These are phyloP conservation scores for Rhodotorula paludigena DNA, from an alignment of 768 basidiomycete species.

Conservation along the genomic window DNA sequence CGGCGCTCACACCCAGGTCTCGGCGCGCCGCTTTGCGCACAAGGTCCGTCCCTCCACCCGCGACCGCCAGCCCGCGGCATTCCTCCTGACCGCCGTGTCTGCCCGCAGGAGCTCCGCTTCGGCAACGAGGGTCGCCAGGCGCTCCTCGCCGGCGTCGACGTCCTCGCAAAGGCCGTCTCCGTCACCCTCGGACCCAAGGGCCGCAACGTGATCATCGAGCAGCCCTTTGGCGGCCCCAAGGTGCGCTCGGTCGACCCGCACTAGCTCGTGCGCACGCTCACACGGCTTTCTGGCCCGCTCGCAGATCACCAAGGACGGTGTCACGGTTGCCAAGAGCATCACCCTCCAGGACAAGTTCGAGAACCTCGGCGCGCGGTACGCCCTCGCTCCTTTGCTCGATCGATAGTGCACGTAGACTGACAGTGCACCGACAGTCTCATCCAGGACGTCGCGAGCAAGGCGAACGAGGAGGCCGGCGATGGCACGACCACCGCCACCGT, in stretches of 20 bases:
- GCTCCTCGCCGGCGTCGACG: slow-evolving; percentile 92
- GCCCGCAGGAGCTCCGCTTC: slow-evolving; percentile 82
- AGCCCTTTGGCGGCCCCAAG: slow-evolving; percentile 51
- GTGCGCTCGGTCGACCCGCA: not conserved
- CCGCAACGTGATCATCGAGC: slow-evolving; percentile 95
- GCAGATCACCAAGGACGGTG: slow-evolving; percentile 98
- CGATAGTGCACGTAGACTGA: not conserved
- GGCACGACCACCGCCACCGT: slow-evolving; percentile 98
- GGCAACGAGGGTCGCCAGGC: slow-evolving; percentile 88
- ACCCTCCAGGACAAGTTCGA: slow-evolving; percentile 95
- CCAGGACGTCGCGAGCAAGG: slow-evolving; percentile 36
- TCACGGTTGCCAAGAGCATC: slow-evolving; percentile 93
- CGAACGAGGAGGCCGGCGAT: slow-evolving; percentile 90
- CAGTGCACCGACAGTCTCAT: slow-evolving; percentile 15
- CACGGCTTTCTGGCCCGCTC: not conserved
- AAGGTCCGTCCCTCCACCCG: slow-evolving; percentile 12
- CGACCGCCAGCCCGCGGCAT: not conserved
- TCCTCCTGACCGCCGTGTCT: not conserved
- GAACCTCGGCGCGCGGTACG: slow-evolving; percentile 94
- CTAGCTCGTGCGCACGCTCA: not conserved
- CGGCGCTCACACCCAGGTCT: slow-evolving; percentile 16
- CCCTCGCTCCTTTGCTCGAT: not conserved
- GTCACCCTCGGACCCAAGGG: slow-evolving; percentile 97
- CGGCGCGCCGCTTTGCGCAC: slow-evolving; percentile 36
- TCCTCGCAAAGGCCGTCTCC: slow-evolving; percentile 92